Conservation (phyloP, 164 flowering plant species). For the Vitis riparia region DNA sequence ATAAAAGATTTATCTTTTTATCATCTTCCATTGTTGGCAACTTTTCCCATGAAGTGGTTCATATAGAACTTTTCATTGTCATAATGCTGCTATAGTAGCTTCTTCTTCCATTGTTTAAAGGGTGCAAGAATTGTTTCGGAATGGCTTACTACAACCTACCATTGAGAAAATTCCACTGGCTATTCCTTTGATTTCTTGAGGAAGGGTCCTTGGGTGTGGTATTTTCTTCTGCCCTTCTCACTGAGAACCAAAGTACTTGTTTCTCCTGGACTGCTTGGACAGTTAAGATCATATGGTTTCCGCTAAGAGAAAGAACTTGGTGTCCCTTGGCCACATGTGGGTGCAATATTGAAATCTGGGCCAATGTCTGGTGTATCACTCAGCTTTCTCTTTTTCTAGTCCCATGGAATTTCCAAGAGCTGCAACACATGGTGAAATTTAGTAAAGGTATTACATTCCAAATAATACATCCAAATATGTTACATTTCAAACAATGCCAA, state of each 20-base stretch:
- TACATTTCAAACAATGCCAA: too few species aligned
- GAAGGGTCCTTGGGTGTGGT: neutral
- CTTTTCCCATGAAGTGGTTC: neutral
- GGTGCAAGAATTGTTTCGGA: conserved; percentile 5
- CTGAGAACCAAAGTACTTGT: neutral
- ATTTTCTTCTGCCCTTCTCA: conserved; percentile 1
- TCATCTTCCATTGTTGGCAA: neutral
- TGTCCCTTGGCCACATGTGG: neutral
- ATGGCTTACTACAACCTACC: conserved; percentile 9
- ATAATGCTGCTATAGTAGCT: neutral
- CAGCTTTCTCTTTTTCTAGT: conserved; percentile 21
- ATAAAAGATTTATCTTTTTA: neutral
- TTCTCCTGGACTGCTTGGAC: neutral
- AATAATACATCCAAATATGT: too few species aligned
- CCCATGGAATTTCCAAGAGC: conserved; percentile 22
- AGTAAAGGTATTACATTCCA: neutral
- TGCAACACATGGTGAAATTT: conserved; percentile 14
- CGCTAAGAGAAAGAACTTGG: too few species aligned
- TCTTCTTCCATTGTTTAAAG: conserved; percentile 2
- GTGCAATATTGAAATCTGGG: neutral
- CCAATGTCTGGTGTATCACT: conserved; percentile 2
- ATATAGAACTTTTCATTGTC: neutral
- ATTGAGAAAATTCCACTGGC: conserved; percentile 16
- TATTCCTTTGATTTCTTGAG: conserved; percentile 19
- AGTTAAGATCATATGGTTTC: neutral